These are phyloP conservation scores for Trichoderma sp. DNA, from an alignment of 2,329 filamentous ascomycete genomes.

Conservation along the genomic window DNA sequence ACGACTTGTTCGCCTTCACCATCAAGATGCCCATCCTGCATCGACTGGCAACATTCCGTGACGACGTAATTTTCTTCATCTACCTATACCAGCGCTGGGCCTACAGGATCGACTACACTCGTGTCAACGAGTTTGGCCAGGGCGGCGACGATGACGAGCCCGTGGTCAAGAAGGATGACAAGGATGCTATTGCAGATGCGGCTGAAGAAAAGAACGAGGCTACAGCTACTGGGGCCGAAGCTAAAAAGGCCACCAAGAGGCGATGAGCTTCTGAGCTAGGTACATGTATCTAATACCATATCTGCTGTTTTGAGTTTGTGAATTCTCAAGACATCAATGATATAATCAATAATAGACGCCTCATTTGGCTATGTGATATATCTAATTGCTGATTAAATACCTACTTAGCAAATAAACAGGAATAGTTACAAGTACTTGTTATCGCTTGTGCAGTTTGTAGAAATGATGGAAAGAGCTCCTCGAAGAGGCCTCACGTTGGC, in stretches of 20 bases:
- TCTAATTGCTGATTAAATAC: background rate
- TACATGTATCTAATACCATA: background rate
- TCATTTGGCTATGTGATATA: background rate
- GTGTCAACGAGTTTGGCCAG: conserved; percentile 98
- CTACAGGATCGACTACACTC: conserved; percentile 87
- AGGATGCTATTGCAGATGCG: conserved; percentile 41
- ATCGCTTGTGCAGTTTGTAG: background rate
- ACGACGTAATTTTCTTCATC: conserved; percentile 98
- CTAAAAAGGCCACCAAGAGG: conserved; percentile 50
- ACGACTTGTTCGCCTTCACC: conserved; percentile 97
- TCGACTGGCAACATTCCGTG: conserved; percentile 85
- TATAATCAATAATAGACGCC: background rate
- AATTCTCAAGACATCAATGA: background rate
- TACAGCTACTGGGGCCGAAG: conserved; percentile 56
- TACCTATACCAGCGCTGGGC: conserved; percentile 94
- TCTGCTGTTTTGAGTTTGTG: background rate
- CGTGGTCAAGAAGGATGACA: conserved; percentile 43
- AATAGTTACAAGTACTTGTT: background rate
- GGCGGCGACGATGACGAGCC: conserved; percentile 84
- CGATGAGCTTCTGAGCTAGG: conserved; percentile 37
- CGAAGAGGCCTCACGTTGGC: conserved; percentile 13
- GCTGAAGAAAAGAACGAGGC: conserved; percentile 45
- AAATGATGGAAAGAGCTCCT: background rate
- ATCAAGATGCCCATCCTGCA: conserved; percentile 99
- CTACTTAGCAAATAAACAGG: background rate